These are phyloP conservation scores for Juncus inflexus DNA, from an alignment of 176 grass and related monocot species.

Conservation along the genomic window DNA sequence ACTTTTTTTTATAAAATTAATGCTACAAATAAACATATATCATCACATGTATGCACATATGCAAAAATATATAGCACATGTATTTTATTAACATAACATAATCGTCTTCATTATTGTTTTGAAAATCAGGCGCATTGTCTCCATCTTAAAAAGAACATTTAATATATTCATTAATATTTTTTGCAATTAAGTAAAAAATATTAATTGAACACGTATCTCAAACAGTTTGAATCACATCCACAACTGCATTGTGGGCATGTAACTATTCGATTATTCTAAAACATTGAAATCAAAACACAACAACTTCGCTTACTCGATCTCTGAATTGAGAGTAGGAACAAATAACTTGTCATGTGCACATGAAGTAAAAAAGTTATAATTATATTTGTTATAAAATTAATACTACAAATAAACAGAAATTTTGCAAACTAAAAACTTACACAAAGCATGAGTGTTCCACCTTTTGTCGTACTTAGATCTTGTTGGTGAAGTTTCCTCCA, in stretches of 20 bases:
- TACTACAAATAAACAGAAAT: not conserved
- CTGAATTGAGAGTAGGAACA: slow-evolving; percentile 74
- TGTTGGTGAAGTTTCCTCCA: slow-evolving; percentile 28
- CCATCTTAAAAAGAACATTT: too few species aligned
- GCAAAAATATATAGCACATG: too few species aligned
- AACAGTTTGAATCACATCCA: slow-evolving; percentile 34
- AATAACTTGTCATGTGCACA: slow-evolving; percentile 51
- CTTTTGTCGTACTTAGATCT: slow-evolving; percentile 21
- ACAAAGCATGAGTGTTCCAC: slow-evolving; percentile 30
- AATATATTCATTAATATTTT: too few species aligned
- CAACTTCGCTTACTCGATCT: slow-evolving; percentile 37
- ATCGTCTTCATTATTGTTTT: not conserved
- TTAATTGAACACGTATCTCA: slow-evolving; percentile 28
- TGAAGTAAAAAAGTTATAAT: not conserved
- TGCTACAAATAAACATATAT: too few species aligned
- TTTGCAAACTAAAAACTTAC: slow-evolving; percentile 30
- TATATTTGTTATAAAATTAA: not conserved
- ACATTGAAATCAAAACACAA: slow-evolving; percentile 59
- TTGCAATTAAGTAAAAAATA: too few species aligned
- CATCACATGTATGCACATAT: too few species aligned
- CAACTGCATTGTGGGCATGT: slow-evolving; percentile 55
- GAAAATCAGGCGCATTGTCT: too few species aligned
- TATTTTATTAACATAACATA: too few species aligned
- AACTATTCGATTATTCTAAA: slow-evolving; percentile 55
- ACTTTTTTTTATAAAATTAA: too few species aligned